These are phyloP conservation scores for Cairneyella variabilis DNA, from an alignment of 495 filamentous ascomycete genomes.

Conservation along the genomic window DNA sequence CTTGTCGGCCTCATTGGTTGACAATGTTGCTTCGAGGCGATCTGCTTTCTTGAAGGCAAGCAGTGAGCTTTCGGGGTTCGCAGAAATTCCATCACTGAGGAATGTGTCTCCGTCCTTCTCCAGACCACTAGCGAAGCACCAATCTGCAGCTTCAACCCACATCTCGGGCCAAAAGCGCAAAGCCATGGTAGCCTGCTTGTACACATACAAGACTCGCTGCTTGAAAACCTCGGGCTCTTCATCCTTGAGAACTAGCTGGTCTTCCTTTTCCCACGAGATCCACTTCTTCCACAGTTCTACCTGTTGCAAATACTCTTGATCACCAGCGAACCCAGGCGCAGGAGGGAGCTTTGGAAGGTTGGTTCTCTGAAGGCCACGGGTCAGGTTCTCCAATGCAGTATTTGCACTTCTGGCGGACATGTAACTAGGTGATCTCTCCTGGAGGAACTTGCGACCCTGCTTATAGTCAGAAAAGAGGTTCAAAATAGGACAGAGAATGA, in stretches of 20 bases:
- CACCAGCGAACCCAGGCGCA: conserved; percentile 77
- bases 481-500: conserved; percentile 24
- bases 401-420: conserved; percentile 89
- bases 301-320: conserved; percentile 79
- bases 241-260: conserved; percentile 77
- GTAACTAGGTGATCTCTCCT: conserved; percentile 85
- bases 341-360: conserved; percentile 80
- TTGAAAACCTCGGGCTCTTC: conserved; percentile 72
- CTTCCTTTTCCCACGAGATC: conserved; percentile 91
- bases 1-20: conserved; percentile 67
- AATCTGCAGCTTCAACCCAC: conserved; percentile 93
- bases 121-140: conserved; percentile 74
- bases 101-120: conserved; percentile 65
- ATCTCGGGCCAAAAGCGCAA: conserved; percentile 90
- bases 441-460: conserved; percentile 86
- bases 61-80: conserved; percentile 90
- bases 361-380: conserved; percentile 69
- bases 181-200: conserved; percentile 92
- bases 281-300: conserved; percentile 90
- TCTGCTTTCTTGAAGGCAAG: conserved; percentile 87
- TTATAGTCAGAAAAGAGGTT: conserved; percentile 11
- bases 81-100: conserved; percentile 73
- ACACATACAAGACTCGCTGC: conserved; percentile 77
- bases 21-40: conserved; percentile 67
- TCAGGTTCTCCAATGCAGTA: conserved; percentile 80